These are phyloP conservation scores for Stagonosporopsis vannaccii DNA, from an alignment of 2,329 filamentous ascomycete genomes.

Conservation along the genomic window DNA sequence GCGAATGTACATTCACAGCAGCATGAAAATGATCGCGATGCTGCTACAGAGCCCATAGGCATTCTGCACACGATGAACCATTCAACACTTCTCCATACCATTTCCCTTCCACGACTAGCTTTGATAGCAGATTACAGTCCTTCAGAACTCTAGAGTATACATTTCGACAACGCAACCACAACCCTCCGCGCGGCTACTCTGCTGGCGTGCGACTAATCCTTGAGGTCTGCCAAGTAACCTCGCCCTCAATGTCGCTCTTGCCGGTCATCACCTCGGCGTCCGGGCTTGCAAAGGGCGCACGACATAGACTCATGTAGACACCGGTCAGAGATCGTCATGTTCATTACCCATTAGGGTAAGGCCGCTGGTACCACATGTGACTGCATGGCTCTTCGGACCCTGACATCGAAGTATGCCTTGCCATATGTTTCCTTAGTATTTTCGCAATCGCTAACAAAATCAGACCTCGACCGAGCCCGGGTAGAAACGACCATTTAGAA, in stretches of 20 bases:
- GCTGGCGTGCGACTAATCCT: background rate
- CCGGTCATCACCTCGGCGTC: background rate
- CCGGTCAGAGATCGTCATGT: slow-evolving; percentile 5
- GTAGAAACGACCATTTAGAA: too few species aligned
- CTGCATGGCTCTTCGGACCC: background rate
- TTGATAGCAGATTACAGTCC: background rate
- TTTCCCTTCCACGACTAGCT: slow-evolving; percentile 1
- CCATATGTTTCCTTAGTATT: background rate
- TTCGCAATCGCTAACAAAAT: background rate
- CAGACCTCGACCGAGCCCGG: background rate
- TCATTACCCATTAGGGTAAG: background rate
- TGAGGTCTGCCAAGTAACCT: background rate
- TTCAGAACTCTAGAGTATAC: slow-evolving; percentile 4
- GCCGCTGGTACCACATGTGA: background rate
- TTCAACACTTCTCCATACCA: background rate
- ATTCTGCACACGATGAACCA: background rate
- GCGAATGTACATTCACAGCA: background rate
- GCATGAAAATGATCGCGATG: background rate
- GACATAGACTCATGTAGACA: background rate
- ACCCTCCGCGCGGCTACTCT: background rate
- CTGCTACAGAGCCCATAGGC: background rate
- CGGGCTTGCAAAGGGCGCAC: background rate
- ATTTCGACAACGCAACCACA: background rate
- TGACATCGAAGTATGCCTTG: slow-evolving; percentile 10
- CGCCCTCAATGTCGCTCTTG: background rate